These are phyloP conservation scores for Nephelium lappaceum DNA, from an alignment of 345 rosid species.

Conservation along the genomic window DNA sequence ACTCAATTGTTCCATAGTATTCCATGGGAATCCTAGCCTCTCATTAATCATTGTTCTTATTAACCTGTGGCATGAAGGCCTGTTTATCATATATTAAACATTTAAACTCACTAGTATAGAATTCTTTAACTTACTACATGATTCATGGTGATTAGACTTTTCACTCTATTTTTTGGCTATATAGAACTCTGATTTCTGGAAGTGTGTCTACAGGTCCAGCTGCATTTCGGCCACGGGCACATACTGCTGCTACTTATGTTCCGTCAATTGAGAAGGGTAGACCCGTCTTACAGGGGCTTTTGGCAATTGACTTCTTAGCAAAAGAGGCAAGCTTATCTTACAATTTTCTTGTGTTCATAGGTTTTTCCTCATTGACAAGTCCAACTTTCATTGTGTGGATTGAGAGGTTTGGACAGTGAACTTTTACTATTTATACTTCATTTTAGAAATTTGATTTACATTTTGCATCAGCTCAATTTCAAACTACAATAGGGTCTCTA, in stretches of 20 bases:
- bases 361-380: conserved; percentile 1
- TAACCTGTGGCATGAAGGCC: conserved; percentile 7
- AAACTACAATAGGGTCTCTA: neutral
- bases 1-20: conserved; percentile 12
- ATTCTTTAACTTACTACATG: neutral
- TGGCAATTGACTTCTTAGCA: conserved; percentile 93
- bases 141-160: conserved; percentile 4
- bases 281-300: conserved; percentile 95
- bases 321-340: conserved; percentile 72
- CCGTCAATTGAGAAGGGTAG: conserved; percentile 88
- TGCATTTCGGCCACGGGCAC: conserved; percentile 93
- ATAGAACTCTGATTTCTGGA: conserved; percentile 17
- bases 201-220: conserved; percentile 77
- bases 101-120: conserved; percentile 10
- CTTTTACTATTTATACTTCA: neutral
- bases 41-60: neutral
- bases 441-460: neutral
- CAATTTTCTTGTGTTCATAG: conserved; percentile 16
- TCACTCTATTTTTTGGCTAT: neutral
- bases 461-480: conserved; percentile 1
- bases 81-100: conserved; percentile 7
- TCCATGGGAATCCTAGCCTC: conserved; percentile 4
- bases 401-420: neutral
- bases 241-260: conserved; percentile 60
- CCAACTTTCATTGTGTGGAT: neutral